Evolutionary conservation across 164 flowering plant genomes (phyloP), one percentile per base, ranked within the genome.

Genomic region (Vitis labrusca): DNA sequence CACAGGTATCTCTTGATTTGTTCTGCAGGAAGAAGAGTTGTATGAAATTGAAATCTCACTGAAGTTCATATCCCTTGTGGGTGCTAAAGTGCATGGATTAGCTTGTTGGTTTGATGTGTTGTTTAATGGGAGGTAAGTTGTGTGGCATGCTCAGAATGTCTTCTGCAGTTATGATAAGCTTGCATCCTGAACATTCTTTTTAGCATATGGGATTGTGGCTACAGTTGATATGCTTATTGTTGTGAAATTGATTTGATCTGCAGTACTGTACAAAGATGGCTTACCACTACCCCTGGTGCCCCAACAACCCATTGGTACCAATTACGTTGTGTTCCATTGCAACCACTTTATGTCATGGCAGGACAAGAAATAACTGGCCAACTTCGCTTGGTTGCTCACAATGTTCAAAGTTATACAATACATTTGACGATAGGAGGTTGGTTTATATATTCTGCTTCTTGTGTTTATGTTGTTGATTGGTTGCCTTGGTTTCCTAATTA

Each of bases 261-360:
- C 86, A 94, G 98, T 77, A 77, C 90, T 66, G 93, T 93, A 13
- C 93, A 78, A 73, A 79, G 99, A 65, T 93, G 98, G 98, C 91
- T 96, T 19, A 87, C 95, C 58, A 93, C 98, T 58, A 97, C 97
- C 61, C 98, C 99, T 47, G 98, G 98, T 71, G 86, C 97, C 15
- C 97, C 97, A 27, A 93, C 98, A 51, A 95, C 99, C 30, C 99
- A 95, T 79, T 95, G 99, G 99, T 95, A 95, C 75, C 99, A 95
- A 72, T 77, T 95, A 23, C 93, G 99, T 0, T 95, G 99, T 75
- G 97, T 95, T 73, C 91, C 93, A 30, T 74, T 87, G 50, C 99
- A 95, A 75, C 99, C 98, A 30, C 77, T 95, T 16, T 93, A 93
- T 82, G 98, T 95, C 50, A 91, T 95, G 99, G 95, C 97, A 15